phyloP scores from a whole-genome alignment of 306 rosid genomes.

The Rosa lucieae region DNA sequence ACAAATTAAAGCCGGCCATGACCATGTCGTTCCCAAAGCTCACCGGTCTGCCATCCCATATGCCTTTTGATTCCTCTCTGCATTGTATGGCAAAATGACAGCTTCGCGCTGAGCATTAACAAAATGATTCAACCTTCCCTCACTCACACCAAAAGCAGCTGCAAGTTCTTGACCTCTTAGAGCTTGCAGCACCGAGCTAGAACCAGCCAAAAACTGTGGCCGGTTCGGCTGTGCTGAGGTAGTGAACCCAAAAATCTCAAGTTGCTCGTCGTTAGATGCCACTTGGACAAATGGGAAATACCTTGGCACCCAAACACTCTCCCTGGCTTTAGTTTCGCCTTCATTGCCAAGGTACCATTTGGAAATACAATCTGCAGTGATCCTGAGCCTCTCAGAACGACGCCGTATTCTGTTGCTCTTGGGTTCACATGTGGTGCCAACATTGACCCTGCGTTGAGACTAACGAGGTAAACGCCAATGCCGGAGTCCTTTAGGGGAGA shows the following conservation, averaged over 20 bases:
- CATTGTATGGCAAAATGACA: constrained; percentile 44
- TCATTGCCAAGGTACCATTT: constrained; percentile 71
- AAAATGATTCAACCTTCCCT: constrained; percentile 36
- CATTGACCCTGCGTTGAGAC: constrained; percentile 81
- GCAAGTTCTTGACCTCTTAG: constrained; percentile 67
- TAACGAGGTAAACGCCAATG: constrained; percentile 60
- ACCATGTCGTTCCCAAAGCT: not conserved
- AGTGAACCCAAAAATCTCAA: constrained; percentile 9
- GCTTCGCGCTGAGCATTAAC: constrained; percentile 46
- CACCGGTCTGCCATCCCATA: not conserved
- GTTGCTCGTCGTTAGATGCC: constrained; percentile 53
- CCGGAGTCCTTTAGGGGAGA: constrained; percentile 52
- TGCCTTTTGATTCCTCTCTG: not conserved
- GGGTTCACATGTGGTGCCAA: constrained; percentile 89
- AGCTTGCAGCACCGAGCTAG: constrained; percentile 51
- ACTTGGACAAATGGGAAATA: constrained; percentile 72
- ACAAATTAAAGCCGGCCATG: not conserved
- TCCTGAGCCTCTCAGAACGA: constrained; percentile 65
- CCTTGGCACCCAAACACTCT: constrained; percentile 77
- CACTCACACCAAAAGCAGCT: constrained; percentile 52
- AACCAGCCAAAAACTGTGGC: constrained; percentile 72
- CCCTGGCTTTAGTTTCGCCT: constrained; percentile 53
- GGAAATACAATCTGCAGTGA: constrained; percentile 66
- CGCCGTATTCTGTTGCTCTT: constrained; percentile 74
- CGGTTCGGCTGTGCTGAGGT: not conserved